Evolutionary conservation across 495 filamentous ascomycete genomes (phyloP).

Genomic region (Daldinia childiae): DNA sequence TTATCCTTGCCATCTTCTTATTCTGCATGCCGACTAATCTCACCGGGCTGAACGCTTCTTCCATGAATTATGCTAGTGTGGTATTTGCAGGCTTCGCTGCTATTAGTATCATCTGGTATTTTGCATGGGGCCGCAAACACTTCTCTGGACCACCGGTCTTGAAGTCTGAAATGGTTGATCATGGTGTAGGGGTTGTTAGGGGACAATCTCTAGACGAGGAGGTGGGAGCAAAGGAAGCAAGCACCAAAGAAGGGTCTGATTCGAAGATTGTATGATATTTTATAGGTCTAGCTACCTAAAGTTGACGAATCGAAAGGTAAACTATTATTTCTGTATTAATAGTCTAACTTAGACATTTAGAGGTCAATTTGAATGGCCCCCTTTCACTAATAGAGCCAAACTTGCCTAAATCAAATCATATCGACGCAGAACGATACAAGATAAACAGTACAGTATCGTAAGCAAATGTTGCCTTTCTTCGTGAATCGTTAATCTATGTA

Average conservation of each 20-base stretch:
- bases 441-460: neutral
- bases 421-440: too few relatives aligned
- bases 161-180: slow-evolving; percentile 50
- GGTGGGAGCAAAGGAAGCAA: slow-evolving; percentile 25
- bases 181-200: slow-evolving; percentile 41
- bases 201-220: slow-evolving; percentile 40
- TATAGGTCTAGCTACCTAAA: neutral
- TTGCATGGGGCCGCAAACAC: slow-evolving; percentile 70
- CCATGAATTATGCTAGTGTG: slow-evolving; percentile 69
- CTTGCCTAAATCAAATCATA: neutral
- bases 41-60: slow-evolving; percentile 61
- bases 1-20: slow-evolving; percentile 65
- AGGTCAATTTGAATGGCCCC: neutral
- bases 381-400: neutral
- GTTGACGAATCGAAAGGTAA: slow-evolving; percentile 11
- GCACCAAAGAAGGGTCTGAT: slow-evolving; percentile 25
- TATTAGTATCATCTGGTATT: slow-evolving; percentile 68
- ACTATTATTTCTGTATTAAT: neutral
- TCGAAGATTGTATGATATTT: slow-evolving; percentile 15
- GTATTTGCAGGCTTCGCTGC: slow-evolving; percentile 71
- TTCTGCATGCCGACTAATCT: slow-evolving; percentile 68
- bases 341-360: neutral
- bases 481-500: slow-evolving; percentile 17
- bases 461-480: slow-evolving; percentile 4
- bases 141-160: slow-evolving; percentile 70